These are phyloP conservation scores for Yarrowia sp. DNA, from an alignment of 805 yeast species.

Conservation along the genomic window DNA sequence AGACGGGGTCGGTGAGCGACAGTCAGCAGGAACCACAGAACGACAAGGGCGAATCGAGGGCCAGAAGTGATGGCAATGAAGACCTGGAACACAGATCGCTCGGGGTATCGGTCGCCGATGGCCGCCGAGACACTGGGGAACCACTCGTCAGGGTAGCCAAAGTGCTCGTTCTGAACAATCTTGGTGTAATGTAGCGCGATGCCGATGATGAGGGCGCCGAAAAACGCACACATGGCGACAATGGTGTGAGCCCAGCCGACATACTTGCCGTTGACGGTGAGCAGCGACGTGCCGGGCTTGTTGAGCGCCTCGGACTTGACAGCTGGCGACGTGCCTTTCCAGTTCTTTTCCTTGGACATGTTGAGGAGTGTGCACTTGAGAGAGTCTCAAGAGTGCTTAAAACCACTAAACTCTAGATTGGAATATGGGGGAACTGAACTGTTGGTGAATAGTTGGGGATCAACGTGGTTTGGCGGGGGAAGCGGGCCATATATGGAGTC, in stretches of 20 bases:
- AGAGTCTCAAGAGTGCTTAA: neutral
- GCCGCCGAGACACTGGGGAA: constrained; percentile 97
- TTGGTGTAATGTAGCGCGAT: constrained; percentile 80
- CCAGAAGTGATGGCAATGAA: constrained; percentile 93
- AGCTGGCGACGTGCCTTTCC: constrained; percentile 32
- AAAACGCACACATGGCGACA: constrained; percentile 61
- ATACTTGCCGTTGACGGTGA: constrained; percentile 25
- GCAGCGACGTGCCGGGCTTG: constrained; percentile 37
- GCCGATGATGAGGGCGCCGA: constrained; percentile 77
- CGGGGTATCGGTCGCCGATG: constrained; percentile 97
- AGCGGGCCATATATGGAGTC: too few relatives aligned
- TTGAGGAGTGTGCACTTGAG: constrained; percentile 1
- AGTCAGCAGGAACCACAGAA: constrained; percentile 56
- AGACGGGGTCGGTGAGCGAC: constrained; percentile 50
- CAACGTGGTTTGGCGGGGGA: too few relatives aligned
- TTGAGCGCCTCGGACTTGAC: constrained; percentile 25
- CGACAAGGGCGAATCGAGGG: constrained; percentile 77
- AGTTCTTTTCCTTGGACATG: constrained; percentile 36
- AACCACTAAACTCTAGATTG: constrained; percentile 15
- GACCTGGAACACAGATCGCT: constrained; percentile 88
- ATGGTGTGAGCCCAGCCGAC: constrained; percentile 38
- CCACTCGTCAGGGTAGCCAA: constrained; percentile 97
- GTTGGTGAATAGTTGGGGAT: too few relatives aligned
- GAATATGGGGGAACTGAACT: neutral
- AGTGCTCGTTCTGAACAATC: constrained; percentile 85